Base-by-base conservation (phyloP, 2,329 filamentous ascomycete genomes). In the Lachnellula hyalina region DNA sequence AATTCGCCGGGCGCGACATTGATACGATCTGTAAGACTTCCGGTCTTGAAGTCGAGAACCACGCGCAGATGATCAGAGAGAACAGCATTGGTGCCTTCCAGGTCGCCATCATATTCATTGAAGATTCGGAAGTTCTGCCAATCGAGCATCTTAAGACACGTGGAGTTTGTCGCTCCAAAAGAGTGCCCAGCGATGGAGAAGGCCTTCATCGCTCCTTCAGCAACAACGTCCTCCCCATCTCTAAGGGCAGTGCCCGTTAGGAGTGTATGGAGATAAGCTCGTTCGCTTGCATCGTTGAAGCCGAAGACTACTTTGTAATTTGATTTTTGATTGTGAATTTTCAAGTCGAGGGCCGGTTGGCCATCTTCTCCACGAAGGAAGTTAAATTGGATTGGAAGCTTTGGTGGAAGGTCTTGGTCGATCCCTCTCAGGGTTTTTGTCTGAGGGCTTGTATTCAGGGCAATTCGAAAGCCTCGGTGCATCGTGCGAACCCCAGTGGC, bases 21-120 rank as follows among this genome's bases (percentile, higher is more conserved):
- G 66, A 96, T 78, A 38, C 91, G 83, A 71, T 96, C 92, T 2
- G 89, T 90, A 15, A 95, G 76, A 42, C 85, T 89, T 48, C 90
- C 89, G 61, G 86, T 84, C 57, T 87, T 82, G 61, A 87, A 89
- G 54, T 90, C 85, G 34, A 89, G 77, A 51, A 95, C 80, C 17
- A 95, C 78, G 28, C 90, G 83, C 58, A 96, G 74, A 62, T 81
- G 82, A 65, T 94, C 87, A 0, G 90, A 89, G 51, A 92, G 77
- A 28, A 95, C 84, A 0, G 87, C 90, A 2, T 82, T 80, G 1
- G 83, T 76, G 35, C 78, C 75, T 35, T 84, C 83, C 40, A 80
- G 74, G 17, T 83, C 79, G 46, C 73, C 74, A 38, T 74, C 72
- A 50, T 87, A 82, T 38, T 85, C 78, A 61, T 94, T 94, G 68